These are phyloP conservation scores for Sextonia rubra DNA, from an alignment of 164 flowering plant species.

Conservation along the genomic window DNA sequence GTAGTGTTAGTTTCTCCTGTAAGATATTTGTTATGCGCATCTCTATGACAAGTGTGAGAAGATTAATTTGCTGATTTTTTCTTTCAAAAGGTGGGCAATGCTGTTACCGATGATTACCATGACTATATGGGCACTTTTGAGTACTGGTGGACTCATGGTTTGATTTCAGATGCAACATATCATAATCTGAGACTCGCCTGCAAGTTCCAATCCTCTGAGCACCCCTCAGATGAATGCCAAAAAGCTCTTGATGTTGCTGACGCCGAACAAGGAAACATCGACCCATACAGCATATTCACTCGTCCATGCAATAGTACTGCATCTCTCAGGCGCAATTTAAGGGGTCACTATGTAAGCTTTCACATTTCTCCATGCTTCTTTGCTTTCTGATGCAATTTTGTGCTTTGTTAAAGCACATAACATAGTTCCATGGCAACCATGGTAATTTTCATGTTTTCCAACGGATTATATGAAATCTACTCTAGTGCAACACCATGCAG, in stretches of 20 bases:
- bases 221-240: slow-evolving; percentile 67
- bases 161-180: slow-evolving; percentile 91
- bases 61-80: neutral
- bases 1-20: neutral
- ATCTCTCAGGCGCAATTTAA: slow-evolving; percentile 46
- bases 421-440: neutral
- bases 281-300: slow-evolving; percentile 88
- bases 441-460: no score
- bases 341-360: slow-evolving; percentile 81
- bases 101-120: slow-evolving; percentile 88
- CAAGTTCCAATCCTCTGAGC: slow-evolving; percentile 51
- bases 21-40: neutral
- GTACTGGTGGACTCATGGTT: slow-evolving; percentile 97
- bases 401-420: neutral
- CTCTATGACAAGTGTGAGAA: neutral
- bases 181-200: slow-evolving; percentile 42
- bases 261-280: slow-evolving; percentile 75
- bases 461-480: no score
- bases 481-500: no score
- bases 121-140: slow-evolving; percentile 91
- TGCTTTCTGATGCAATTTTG: neutral
- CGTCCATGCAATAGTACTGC: slow-evolving; percentile 58
- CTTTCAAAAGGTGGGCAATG: slow-evolving; percentile 77
- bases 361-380: neutral
- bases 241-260: slow-evolving; percentile 53